Evolutionary conservation across 2,329 filamentous ascomycete species (phyloP), one percentile per base, ranked within the genome.

Genomic region (Cercospora zeae-maydis): DNA sequence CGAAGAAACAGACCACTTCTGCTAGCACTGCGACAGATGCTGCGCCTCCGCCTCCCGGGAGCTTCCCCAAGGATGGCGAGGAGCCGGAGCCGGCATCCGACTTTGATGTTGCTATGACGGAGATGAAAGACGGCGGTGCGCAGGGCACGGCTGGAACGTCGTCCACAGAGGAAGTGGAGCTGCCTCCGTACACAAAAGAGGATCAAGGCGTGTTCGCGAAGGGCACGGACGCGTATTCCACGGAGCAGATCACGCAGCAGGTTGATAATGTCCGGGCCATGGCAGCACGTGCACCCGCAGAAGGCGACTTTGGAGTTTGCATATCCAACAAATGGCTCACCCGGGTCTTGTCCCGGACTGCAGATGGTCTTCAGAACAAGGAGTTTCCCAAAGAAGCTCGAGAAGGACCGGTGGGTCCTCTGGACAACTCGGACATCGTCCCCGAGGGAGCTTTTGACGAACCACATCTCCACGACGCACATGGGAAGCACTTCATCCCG

Each of bases 351-450:
- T 84, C 89, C 24, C 82, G 90, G 60, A 85, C 84, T 54, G 81
- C 84, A 8, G 83, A 86, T n/a, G 76, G 80, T 14, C 82, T 84
- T 62, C 77, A 82, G 57, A 82, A 81, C 19, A 81, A 83, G 65
- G 82, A 84, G 57, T 79, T 78, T 39, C 79, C 83, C 64, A 89
- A 90, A 66, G 78, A 82, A n/a, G 83, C 83, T 9, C 74, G 81
- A 10, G 83, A 88, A 62, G 85, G 84, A 6, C 83, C 86, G 4
- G 83, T 95, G 61, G 92, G 92, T 1, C 90, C 91, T 0, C 84
- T 98, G 33, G 92, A 97, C 79, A 97, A 97, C 73, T 87, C 89
- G 0, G 89, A 93, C 72, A 87, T 97, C 64, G 86, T 93, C 57
- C 62, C 67, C 8, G 59, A 66, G n/a, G 71, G 69, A 53, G 75